Base-by-base conservation (phyloP, 2,329 filamentous ascomycete genomes). In the Hypoxylon sp. region DNA sequence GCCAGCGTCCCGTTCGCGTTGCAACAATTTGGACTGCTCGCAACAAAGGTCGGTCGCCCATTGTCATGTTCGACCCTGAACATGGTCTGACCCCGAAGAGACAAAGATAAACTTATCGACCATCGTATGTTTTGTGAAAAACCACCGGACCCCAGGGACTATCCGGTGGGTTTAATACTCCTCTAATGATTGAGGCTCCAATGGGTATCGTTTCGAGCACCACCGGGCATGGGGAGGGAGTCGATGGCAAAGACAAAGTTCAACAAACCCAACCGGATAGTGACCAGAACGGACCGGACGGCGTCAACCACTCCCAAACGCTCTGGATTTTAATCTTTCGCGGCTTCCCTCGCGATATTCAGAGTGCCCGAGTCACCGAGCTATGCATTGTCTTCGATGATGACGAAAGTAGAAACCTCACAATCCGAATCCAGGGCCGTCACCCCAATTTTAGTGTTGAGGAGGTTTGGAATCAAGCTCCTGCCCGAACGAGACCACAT, bases 281-380 rank as follows among this genome's bases (percentile, higher is more conserved):
- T 53, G 57, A 67, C 38, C 66, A 69, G 34, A 58, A 48, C 23
- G 53, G 48, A 57, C 63, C 63, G 51, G 56, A 71, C 49, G 68
- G 59, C 30, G 56, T 56, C 55, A 62, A 58, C 38, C 72, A 73
- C 25, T 72, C 73, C 49, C 74, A 76, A 46, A 75, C 74, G 6
- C 69, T 78, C 43, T 77, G 73, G 73, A 77, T 78, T 17, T 61
- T 77, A 58, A 74, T 77, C 51, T 77, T 76, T 65, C 74, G 69
- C 32, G 76, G 76, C 21, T 67, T 74, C 17, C 76, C 75, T 32
- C 68, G 68, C 63, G 76, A 78, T 57, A 72, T 74, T 51, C 74
- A 77, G 60, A 75, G 70, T 49, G 56, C 74, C 30, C 74, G 76
- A 60, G 64, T 70, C 49, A 77, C 75, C 61, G 75, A 78, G 58